These are phyloP conservation scores for Talaromyces sp. DNA, from an alignment of 2,329 filamentous ascomycete species.

Conservation along the genomic window DNA sequence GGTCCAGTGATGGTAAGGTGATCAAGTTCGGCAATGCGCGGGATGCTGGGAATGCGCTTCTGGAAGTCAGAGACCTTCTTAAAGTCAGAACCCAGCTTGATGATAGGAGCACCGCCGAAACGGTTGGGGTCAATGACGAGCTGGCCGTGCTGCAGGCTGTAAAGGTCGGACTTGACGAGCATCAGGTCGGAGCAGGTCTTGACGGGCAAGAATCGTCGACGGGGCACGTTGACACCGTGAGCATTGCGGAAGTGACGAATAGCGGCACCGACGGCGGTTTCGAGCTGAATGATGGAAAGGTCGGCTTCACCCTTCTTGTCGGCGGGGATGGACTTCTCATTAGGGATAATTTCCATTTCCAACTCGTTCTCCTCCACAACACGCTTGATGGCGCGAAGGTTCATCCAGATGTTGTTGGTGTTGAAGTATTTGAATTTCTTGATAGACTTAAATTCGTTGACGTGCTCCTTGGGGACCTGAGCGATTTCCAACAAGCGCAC, in stretches of 20 bases:
- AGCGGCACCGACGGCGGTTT: constrained; percentile 96
- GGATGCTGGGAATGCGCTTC: constrained; percentile 50
- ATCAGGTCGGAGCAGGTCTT: constrained; percentile 99
- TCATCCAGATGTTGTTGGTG: constrained; percentile 99
- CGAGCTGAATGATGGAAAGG: constrained; percentile 93
- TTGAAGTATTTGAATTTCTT: constrained; percentile 99
- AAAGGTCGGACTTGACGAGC: constrained; percentile 99
- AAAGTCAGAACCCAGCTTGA: constrained; percentile 98
- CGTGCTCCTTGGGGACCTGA: constrained; percentile 98
- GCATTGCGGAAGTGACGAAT: constrained; percentile 99
- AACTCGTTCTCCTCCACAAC: constrained; percentile 98
- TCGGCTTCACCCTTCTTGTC: constrained; percentile 99
- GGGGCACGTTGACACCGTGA: constrained; percentile 97
- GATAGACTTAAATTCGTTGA: constrained; percentile 99
- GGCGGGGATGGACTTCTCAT: constrained; percentile 95
- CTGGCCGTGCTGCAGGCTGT: constrained; percentile 98
- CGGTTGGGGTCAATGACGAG: constrained; percentile 94
- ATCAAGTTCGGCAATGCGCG: constrained; percentile 50
- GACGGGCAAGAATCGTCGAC: constrained; percentile 96
- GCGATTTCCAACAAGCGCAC: constrained; percentile 97
- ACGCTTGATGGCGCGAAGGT: constrained; percentile 94
- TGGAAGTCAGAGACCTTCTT: constrained; percentile 91
- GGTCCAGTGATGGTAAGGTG: constrained; percentile 97
- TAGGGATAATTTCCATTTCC: constrained; percentile 99
- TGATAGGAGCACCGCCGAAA: constrained; percentile 93